Evolutionary conservation across 176 grass and related monocot species (phyloP).

Genomic region (Carex kokanica): DNA sequence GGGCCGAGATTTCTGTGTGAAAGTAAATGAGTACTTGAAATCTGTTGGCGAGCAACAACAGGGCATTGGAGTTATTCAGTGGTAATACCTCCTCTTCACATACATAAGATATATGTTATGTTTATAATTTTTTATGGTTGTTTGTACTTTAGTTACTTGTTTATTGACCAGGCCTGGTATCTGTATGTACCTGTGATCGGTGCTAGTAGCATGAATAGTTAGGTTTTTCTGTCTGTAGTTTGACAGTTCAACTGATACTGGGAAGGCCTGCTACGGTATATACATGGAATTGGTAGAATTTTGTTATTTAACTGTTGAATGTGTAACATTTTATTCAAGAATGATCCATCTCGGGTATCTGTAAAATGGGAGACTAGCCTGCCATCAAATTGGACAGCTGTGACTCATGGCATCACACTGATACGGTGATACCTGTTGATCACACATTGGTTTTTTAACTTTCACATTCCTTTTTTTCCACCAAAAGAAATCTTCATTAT

Average conservation of each 20-base stretch:
- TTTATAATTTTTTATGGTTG: not conserved
- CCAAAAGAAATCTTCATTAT: not conserved
- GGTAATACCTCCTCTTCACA: conserved; percentile 43
- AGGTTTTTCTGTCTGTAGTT: too few relatives aligned
- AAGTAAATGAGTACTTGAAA: conserved; percentile 70
- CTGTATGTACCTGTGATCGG: not conserved
- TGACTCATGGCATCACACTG: not conserved
- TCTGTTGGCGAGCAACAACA: conserved; percentile 62
- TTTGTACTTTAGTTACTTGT: not conserved
- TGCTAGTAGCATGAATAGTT: too few relatives aligned
- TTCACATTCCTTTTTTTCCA: not conserved
- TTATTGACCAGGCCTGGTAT: not conserved
- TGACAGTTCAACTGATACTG: too few relatives aligned
- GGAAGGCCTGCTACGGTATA: not conserved
- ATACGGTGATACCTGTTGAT: not conserved
- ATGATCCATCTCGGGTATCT: not conserved
- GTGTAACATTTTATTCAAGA: not conserved
- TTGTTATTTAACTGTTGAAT: not conserved
- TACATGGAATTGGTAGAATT: not conserved
- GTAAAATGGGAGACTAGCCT: not conserved
- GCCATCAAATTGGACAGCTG: not conserved
- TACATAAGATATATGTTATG: not conserved
- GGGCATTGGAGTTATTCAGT: conserved; percentile 92
- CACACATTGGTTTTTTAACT: too few relatives aligned
- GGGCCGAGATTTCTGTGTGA: conserved; percentile 85